Percentiles rank a stretch among this genome's conserved stretches.
Evolutionary conservation across 2,329 filamentous ascomycete genomes (phyloP).

Genomic region (Tolypocladium guangdongense): DNA sequence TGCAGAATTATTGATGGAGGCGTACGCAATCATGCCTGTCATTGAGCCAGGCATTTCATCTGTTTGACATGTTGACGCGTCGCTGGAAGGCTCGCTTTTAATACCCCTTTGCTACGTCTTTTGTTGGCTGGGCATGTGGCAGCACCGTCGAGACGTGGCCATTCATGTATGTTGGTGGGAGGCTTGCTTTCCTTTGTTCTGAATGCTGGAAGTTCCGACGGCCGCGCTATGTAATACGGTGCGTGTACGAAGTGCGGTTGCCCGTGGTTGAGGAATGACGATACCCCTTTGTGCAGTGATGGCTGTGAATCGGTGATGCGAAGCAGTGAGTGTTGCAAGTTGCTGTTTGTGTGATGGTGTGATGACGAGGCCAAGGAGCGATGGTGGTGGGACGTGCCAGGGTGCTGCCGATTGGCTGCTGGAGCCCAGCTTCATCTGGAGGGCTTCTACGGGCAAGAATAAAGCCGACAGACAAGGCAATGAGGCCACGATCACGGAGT

Average conservation of each 20-base stretch:
- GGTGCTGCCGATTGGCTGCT: neutral
- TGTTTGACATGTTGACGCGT: neutral
- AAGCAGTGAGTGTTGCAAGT: neutral
- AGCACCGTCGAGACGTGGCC: neutral
- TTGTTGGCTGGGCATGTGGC: neutral
- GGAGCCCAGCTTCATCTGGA: neutral
- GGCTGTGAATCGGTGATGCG: neutral
- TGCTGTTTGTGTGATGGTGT: neutral
- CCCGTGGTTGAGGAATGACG: constrained; percentile 2
- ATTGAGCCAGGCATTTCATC: neutral
- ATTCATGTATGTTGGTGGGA: neutral
- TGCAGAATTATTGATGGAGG: neutral
- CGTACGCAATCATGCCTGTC: neutral
- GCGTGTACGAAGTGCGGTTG: neutral
- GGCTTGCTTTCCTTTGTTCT: neutral
- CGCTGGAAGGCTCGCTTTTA: neutral
- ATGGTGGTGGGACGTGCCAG: neutral
- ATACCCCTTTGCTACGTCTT: constrained; percentile 4
- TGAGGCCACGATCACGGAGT: too few species aligned
- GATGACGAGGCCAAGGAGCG: neutral
- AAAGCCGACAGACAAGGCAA: neutral
- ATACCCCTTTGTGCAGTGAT: constrained; percentile 2
- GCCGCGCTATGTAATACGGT: neutral
- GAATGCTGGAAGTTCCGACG: neutral
- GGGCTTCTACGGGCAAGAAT: too few species aligned